Evolutionary conservation across 306 rosid genomes (phyloP).

Genomic region (Acmispon strigosus): DNA sequence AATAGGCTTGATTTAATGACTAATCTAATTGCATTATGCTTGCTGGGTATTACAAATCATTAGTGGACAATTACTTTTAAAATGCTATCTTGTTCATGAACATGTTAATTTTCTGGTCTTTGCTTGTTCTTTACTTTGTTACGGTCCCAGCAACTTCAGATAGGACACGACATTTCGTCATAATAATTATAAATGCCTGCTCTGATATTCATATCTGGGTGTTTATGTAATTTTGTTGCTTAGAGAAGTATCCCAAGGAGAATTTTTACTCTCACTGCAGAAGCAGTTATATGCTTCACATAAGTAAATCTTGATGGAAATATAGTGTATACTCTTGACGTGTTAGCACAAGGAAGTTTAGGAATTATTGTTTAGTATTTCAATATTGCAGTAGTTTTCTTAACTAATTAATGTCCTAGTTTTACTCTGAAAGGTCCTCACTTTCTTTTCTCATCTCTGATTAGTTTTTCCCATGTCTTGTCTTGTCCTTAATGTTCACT

Average conservation of each 20-base stretch:
- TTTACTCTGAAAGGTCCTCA: too few relatives aligned
- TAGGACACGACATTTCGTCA: not conserved
- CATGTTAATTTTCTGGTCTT: not conserved
- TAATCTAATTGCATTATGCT: not conserved
- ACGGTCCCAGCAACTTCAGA: not conserved
- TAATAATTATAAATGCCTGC: not conserved
- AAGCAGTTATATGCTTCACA: not conserved
- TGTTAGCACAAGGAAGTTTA: not conserved
- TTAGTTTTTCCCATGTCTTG: too few relatives aligned
- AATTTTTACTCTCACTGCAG: not conserved
- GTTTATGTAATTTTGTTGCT: not conserved
- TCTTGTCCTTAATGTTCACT: too few relatives aligned
- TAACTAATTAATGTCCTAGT: too few relatives aligned
- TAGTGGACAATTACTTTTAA: not conserved
- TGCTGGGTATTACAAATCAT: not conserved
- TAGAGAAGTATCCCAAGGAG: not conserved
- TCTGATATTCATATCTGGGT: not conserved
- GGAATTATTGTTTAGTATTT: not conserved
- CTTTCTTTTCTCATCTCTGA: too few relatives aligned
- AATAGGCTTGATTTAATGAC: not conserved
- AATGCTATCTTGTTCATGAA: not conserved
- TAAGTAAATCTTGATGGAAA: not conserved
- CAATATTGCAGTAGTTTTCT: too few relatives aligned
- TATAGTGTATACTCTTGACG: not conserved
- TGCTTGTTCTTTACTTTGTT: not conserved